phyloP scores from a whole-genome alignment of 768 basidiomycete genomes.

The Kwoniella heveanensis region DNA sequence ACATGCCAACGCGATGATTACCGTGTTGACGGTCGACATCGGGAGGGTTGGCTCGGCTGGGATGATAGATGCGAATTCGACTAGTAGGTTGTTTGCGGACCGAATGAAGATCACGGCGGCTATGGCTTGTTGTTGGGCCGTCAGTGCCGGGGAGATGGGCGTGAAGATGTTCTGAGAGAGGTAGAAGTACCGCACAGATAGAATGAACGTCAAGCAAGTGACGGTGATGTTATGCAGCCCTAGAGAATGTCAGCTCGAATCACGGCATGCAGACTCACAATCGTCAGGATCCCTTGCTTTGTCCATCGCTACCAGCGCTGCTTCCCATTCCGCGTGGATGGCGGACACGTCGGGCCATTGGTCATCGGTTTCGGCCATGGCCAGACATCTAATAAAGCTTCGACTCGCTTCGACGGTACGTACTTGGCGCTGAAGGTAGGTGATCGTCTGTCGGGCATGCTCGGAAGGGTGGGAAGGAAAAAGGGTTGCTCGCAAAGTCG shows the following conservation, averaged over 20 bases:
- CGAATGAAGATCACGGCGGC: not conserved
- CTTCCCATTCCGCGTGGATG: not conserved
- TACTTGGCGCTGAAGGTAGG: not conserved
- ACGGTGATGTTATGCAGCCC: constrained; percentile 2
- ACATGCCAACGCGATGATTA: not conserved
- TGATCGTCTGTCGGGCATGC: constrained; percentile 6
- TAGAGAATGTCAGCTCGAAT: not conserved
- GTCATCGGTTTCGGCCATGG: not conserved
- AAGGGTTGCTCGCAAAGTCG: not conserved
- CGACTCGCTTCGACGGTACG: constrained; percentile 1
- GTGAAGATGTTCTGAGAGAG: not conserved
- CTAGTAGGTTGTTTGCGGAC: not conserved
- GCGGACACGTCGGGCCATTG: not conserved
- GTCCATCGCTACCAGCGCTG: not conserved
- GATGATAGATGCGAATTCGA: not conserved
- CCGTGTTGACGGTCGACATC: not conserved
- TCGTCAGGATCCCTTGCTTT: constrained; percentile 1
- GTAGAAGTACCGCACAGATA: not conserved
- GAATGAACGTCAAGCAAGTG: constrained; percentile 1
- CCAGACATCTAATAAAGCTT: not conserved
- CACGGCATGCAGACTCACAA: constrained; percentile 1
- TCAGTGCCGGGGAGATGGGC: not conserved
- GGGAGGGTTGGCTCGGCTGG: not conserved
- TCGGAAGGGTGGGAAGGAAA: constrained; percentile 10
- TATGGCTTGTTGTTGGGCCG: not conserved